Evolutionary conservation across 805 yeast species (phyloP).

Genomic region (Peterozyma toletana): DNA sequence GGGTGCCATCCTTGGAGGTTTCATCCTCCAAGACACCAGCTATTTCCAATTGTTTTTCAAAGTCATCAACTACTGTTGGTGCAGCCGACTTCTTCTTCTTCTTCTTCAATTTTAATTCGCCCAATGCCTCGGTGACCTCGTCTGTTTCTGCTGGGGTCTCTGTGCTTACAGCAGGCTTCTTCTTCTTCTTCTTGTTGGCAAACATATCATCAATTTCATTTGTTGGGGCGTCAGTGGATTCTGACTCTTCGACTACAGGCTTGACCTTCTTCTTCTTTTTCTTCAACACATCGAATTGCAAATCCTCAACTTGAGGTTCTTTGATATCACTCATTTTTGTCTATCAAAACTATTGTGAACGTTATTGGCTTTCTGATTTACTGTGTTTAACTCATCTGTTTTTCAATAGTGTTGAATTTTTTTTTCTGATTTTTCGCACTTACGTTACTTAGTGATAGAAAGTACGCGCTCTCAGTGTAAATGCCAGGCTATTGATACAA

Average conservation of each 20-base stretch:
- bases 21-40: slow-evolving; percentile 72
- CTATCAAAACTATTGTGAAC: too few species aligned
- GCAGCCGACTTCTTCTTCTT: slow-evolving; percentile 69
- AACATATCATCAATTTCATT: slow-evolving; percentile 54
- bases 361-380: too few species aligned
- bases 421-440: too few species aligned
- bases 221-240: slow-evolving; percentile 12
- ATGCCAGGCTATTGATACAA: too few species aligned
- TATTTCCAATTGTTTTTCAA: slow-evolving; percentile 81
- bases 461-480: too few species aligned
- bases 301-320: slow-evolving; percentile 21
- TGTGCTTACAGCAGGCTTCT: slow-evolving; percentile 55
- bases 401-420: too few species aligned
- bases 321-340: slow-evolving; percentile 16
- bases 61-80: slow-evolving; percentile 60
- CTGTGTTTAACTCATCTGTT: too few species aligned
- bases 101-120: slow-evolving; percentile 68
- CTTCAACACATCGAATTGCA: slow-evolving; percentile 73
- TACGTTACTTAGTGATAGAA: too few species aligned
- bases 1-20: slow-evolving; percentile 19
- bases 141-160: slow-evolving; percentile 24
- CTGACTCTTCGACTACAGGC: slow-evolving; percentile 30
- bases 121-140: slow-evolving; percentile 51
- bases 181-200: slow-evolving; percentile 78
- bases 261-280: slow-evolving; percentile 70